Percentiles rank a stretch among this genome's conserved stretches.
phyloP scores from a whole-genome alignment of 768 basidiomycete genomes.

The Mycena pura region DNA sequence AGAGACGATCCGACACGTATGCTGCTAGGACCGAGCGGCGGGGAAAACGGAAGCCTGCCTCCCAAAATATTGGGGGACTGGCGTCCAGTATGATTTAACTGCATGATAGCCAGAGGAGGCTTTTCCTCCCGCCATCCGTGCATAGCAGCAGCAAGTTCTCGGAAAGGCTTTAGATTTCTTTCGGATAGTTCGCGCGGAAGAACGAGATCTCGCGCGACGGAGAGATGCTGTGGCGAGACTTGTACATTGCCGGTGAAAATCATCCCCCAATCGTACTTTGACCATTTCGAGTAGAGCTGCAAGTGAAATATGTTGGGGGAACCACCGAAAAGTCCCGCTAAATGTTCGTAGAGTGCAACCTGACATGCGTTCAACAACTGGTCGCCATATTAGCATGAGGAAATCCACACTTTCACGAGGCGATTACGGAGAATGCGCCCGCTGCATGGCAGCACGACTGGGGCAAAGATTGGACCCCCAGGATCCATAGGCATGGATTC shows the following conservation, averaged over 20 bases:
- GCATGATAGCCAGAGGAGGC: conserved; percentile 70
- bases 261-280: conserved; percentile 83
- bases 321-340: conserved; percentile 69
- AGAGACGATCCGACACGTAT: conserved; percentile 50
- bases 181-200: conserved; percentile 54
- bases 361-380: conserved; percentile 37
- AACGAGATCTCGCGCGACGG: conserved; percentile 76
- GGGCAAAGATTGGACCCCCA: conserved; percentile 28
- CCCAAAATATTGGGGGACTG: conserved; percentile 81
- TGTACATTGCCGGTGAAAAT: conserved; percentile 88
- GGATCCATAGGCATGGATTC: background rate
- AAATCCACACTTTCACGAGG: conserved; percentile 56
- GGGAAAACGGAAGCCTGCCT: conserved; percentile 63
- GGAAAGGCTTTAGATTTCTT: conserved; percentile 57
- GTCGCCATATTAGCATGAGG: background rate
- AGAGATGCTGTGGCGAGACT: conserved; percentile 65
- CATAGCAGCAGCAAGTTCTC: conserved; percentile 55
- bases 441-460: conserved; percentile 44
- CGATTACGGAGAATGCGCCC: conserved; percentile 53
- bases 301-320: conserved; percentile 72
- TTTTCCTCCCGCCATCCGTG: conserved; percentile 40
- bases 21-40: conserved; percentile 77
- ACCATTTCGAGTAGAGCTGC: conserved; percentile 78
- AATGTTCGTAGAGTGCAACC: conserved; percentile 92
- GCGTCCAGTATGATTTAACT: conserved; percentile 83